Percentiles rank a stretch among this genome's conserved stretches.
phyloP scores from a whole-genome alignment of 2,329 filamentous ascomycete species.

The Cyphellophora attinorum region DNA sequence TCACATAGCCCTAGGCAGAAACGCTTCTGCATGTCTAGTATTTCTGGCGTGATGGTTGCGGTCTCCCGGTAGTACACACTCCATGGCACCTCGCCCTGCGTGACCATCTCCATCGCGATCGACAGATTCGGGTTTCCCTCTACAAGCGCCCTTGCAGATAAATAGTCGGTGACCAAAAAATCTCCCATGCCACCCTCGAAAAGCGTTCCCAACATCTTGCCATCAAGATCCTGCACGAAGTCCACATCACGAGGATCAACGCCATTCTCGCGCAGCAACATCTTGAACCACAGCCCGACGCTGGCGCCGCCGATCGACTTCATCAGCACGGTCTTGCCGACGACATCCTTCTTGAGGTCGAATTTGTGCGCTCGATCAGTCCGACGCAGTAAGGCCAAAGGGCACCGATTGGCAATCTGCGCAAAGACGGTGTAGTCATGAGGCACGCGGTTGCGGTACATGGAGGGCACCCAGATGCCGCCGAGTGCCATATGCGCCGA shows the following conservation, averaged over 20 bases:
- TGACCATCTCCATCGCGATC: constrained; percentile 9
- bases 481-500: constrained; percentile 9
- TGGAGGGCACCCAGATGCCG: constrained; percentile 10
- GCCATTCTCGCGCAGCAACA: constrained; percentile 8
- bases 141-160: constrained; percentile 5
- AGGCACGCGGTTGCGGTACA: constrained; percentile 7
- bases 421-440: constrained; percentile 9
- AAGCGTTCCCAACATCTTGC: constrained; percentile 7
- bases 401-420: constrained; percentile 9
- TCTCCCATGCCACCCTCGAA: constrained; percentile 10
- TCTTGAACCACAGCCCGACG: constrained; percentile 10
- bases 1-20: constrained; percentile 6
- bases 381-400: constrained; percentile 6
- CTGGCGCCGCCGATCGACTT: constrained; percentile 8
- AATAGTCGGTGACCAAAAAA: constrained; percentile 7
- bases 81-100: constrained; percentile 10
- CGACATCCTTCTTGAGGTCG: constrained; percentile 5
- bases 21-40: constrained; percentile 7
- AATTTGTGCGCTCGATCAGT: constrained; percentile 3
- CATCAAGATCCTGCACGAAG: constrained; percentile 9
- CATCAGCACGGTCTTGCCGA: constrained; percentile 6
- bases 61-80: constrained; percentile 10
- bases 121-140: constrained; percentile 5
- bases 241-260: constrained; percentile 6
- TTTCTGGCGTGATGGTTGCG: constrained; percentile 5